phyloP scores from a whole-genome alignment of 1,139 yeast genomes.

The Blastobotrys indianensis region DNA sequence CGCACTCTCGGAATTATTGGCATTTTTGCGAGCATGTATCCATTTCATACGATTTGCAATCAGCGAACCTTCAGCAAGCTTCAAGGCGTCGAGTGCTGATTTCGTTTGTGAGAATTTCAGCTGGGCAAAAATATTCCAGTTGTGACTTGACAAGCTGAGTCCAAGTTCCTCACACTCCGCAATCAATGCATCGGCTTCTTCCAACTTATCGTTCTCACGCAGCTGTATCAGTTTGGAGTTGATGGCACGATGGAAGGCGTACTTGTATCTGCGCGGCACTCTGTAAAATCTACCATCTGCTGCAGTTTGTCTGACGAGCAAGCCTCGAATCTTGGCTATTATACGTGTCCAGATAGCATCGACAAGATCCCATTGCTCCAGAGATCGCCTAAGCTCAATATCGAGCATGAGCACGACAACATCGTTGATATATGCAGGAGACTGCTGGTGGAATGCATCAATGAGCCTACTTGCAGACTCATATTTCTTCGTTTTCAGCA shows the following conservation, averaged over 20 bases:
- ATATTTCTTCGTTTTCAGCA: slow-evolving; percentile 10
- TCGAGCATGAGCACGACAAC: slow-evolving; percentile 8
- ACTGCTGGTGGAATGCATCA: slow-evolving; percentile 2
- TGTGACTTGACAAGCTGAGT: slow-evolving; percentile 36
- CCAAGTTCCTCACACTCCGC: slow-evolving; percentile 30
- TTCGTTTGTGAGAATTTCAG: slow-evolving; percentile 13
- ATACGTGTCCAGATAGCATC: slow-evolving; percentile 7
- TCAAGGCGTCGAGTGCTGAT: slow-evolving; percentile 35
- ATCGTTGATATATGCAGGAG: slow-evolving; percentile 2
- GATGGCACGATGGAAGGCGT: slow-evolving; percentile 27
- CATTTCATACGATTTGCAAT: slow-evolving; percentile 25
- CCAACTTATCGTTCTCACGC: background rate
- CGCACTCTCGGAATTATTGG: too few species aligned
- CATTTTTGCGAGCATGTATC: too few species aligned
- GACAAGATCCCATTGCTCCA: slow-evolving; percentile 8
- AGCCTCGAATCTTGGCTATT: background rate
- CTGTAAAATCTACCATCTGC: background rate
- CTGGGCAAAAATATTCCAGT: slow-evolving; percentile 33
- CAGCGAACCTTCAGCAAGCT: slow-evolving; percentile 36
- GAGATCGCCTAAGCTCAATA: slow-evolving; percentile 5
- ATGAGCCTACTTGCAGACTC: slow-evolving; percentile 2
- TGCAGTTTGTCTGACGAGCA: too few species aligned
- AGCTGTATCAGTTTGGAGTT: slow-evolving; percentile 30
- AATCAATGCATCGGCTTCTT: slow-evolving; percentile 19
- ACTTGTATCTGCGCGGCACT: slow-evolving; percentile 18